These are phyloP conservation scores for Annulohypoxylon truncatum DNA, from an alignment of 2,329 filamentous ascomycete genomes.

Conservation along the genomic window DNA sequence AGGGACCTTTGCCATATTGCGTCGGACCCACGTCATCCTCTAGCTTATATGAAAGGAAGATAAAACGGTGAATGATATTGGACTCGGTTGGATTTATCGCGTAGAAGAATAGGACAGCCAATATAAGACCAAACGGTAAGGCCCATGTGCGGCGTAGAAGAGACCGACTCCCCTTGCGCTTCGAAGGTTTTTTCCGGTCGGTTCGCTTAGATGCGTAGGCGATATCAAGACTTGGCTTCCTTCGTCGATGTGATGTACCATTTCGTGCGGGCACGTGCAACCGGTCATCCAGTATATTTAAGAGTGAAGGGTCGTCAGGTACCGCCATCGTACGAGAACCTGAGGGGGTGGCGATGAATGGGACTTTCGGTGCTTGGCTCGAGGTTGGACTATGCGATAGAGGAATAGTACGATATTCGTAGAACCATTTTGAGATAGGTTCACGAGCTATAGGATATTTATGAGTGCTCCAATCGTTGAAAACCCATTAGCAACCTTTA, in stretches of 20 bases:
- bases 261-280: background rate
- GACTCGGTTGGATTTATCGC: conserved; percentile 70
- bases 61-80: conserved; percentile 72
- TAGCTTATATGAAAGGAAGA: conserved; percentile 78
- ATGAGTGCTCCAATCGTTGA: background rate
- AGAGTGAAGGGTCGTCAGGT: background rate
- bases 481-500: background rate
- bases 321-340: background rate
- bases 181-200: background rate
- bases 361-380: background rate
- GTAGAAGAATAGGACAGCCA: conserved; percentile 67
- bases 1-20: conserved; percentile 76
- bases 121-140: conserved; percentile 67
- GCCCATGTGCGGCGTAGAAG: conserved; percentile 48
- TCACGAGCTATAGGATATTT: background rate
- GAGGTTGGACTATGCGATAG: background rate
- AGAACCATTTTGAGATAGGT: background rate
- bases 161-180: conserved; percentile 21
- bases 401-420: background rate
- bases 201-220: background rate
- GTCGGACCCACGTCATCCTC: conserved; percentile 58
- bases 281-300: conserved; percentile 5
- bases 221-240: background rate
- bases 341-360: background rate
- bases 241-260: background rate